Conservation (phyloP, 208 protist genomes). For the Phytomonas sp. region DNA sequence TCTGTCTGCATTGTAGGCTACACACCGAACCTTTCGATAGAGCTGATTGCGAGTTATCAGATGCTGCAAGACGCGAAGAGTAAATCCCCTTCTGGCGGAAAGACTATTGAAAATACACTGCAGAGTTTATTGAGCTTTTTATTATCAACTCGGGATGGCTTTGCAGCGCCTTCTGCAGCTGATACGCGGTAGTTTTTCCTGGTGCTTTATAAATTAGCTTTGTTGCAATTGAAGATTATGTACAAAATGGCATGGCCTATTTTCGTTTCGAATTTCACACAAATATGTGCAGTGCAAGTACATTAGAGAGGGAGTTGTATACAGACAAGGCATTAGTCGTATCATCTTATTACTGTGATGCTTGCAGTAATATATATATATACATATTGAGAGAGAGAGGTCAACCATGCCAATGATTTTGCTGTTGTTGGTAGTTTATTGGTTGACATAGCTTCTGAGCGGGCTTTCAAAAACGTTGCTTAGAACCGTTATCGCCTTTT, state of each 20-base stretch:
- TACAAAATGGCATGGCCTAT: neutral
- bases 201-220: neutral
- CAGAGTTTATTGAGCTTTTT: neutral
- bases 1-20: slow-evolving; percentile 75
- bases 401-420: neutral
- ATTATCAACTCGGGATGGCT: neutral
- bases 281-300: neutral
- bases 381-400: neutral
- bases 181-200: neutral
- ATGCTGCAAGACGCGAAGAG: slow-evolving; percentile 22
- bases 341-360: neutral
- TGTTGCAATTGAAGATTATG: neutral
- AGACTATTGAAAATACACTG: slow-evolving; percentile 5
- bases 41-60: slow-evolving; percentile 77
- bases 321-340: slow-evolving; percentile 2
- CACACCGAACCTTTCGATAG: slow-evolving; percentile 71
- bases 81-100: slow-evolving; percentile 4
- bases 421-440: neutral
- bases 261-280: neutral
- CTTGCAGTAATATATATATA: neutral
- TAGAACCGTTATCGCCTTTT: neutral
- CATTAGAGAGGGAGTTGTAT: neutral
- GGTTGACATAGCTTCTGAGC: neutral
- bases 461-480: neutral
- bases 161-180: neutral